A percentile compares a stretch with the other conserved stretches of the same genome.
Conservation (phyloP, 2,329 filamentous ascomycete species). For the Hymenoscyphus repandus region DNA sequence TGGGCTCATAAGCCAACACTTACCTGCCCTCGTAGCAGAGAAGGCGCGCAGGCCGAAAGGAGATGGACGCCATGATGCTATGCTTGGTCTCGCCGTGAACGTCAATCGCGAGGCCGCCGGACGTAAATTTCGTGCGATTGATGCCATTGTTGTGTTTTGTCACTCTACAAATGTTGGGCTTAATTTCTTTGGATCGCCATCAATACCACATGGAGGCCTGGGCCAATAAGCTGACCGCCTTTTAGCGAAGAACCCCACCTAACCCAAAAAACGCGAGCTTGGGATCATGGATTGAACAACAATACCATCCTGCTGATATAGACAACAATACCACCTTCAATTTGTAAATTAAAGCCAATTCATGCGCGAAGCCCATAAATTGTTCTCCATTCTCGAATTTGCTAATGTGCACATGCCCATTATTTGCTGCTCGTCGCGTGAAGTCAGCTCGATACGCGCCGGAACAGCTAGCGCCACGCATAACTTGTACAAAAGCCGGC, state of each 20-base stretch:
- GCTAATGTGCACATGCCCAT: neutral
- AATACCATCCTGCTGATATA: constrained; percentile 15
- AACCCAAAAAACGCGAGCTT: constrained; percentile 2
- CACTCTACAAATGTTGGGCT: neutral
- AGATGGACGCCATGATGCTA: constrained; percentile 22
- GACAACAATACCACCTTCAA: constrained; percentile 9
- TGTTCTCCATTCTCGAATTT: constrained; percentile 3
- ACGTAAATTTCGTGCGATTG: constrained; percentile 47
- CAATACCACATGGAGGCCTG: too few relatives aligned
- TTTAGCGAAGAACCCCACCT: neutral
- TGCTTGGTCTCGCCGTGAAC: constrained; percentile 14
- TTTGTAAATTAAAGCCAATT: constrained; percentile 8
- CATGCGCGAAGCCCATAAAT: constrained; percentile 11
- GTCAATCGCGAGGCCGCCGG: constrained; percentile 30
- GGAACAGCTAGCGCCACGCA: constrained; percentile 17
- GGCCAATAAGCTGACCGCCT: too few relatives aligned
- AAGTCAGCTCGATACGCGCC: constrained; percentile 15
- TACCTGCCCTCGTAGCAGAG: constrained; percentile 38
- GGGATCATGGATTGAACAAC: constrained; percentile 2
- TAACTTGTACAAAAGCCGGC: constrained; percentile 5
- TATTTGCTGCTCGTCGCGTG: constrained; percentile 17
- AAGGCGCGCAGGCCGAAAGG: constrained; percentile 40
- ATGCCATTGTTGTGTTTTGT: constrained; percentile 45
- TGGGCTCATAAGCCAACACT: constrained; percentile 27
- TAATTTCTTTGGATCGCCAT: neutral